These are phyloP conservation scores for Earliella scabrosa DNA, from an alignment of 1,284 basidiomycete species.

Conservation along the genomic window DNA sequence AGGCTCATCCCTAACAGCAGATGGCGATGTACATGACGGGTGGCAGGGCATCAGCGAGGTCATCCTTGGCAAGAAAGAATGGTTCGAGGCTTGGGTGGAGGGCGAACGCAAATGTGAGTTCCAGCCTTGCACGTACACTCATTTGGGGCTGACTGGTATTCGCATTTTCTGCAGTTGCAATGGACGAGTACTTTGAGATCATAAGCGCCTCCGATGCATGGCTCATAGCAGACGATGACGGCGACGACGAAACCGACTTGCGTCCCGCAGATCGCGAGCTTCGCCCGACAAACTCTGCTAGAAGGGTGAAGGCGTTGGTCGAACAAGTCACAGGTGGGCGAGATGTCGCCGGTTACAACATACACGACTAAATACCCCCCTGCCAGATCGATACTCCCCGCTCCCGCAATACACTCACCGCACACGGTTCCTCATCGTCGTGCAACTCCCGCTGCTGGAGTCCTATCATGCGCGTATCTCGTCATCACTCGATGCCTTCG, in stretches of 20 bases:
- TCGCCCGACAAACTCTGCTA: slow-evolving; percentile 78
- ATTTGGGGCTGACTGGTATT: too few species aligned
- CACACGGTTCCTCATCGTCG: slow-evolving; percentile 79
- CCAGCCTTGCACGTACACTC: neutral
- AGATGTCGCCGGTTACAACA: too few species aligned
- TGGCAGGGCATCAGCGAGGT: slow-evolving; percentile 84
- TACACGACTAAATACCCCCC: too few species aligned
- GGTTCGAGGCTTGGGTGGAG: slow-evolving; percentile 91
- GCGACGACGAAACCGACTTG: slow-evolving; percentile 48
- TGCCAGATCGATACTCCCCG: slow-evolving; percentile 86
- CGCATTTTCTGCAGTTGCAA: slow-evolving; percentile 61
- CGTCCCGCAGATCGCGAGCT: slow-evolving; percentile 44
- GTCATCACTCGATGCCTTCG: slow-evolving; percentile 91
- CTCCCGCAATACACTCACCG: slow-evolving; percentile 81
- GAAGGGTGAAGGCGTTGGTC: slow-evolving; percentile 81
- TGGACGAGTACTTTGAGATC: slow-evolving; percentile 82
- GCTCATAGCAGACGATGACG: slow-evolving; percentile 78
- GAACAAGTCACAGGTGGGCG: slow-evolving; percentile 85
- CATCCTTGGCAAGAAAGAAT: slow-evolving; percentile 82
- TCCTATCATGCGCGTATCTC: slow-evolving; percentile 80
- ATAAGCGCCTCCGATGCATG: slow-evolving; percentile 86
- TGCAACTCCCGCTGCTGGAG: slow-evolving; percentile 87
- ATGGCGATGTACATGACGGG: slow-evolving; percentile 33
- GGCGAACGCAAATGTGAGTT: slow-evolving; percentile 85
- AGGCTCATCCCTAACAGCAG: slow-evolving; percentile 10